Percentiles rank a stretch among this genome's conserved stretches.
Evolutionary conservation across 2,329 filamentous ascomycete genomes (phyloP).

Genomic region (Septoria linicola): DNA sequence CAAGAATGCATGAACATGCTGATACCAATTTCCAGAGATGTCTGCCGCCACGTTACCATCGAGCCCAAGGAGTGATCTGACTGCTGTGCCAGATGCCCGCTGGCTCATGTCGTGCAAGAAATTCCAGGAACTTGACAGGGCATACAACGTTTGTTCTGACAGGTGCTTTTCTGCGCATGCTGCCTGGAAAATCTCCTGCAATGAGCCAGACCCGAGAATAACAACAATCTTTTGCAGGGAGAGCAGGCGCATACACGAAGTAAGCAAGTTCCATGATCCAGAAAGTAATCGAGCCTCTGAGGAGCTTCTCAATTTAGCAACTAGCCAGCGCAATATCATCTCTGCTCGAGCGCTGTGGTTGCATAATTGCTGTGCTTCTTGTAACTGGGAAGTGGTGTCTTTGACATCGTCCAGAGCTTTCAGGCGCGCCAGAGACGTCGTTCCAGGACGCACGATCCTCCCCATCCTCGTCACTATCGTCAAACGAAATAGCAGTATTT

Average conservation of each 20-base stretch:
- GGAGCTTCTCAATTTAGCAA: conserved; percentile 57
- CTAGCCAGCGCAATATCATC: conserved; percentile 66
- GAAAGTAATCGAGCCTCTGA: conserved; percentile 45
- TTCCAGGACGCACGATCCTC: conserved; percentile 15
- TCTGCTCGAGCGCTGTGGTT: conserved; percentile 44
- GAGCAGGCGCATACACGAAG: conserved; percentile 62
- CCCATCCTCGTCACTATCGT: conserved; percentile 15
- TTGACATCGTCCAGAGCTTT: conserved; percentile 40
- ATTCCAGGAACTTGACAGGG: conserved; percentile 18
- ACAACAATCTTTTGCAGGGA: conserved; percentile 68
- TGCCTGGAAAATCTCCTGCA: conserved; percentile 65
- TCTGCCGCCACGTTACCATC: conserved; percentile 24
- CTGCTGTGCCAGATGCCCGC: conserved; percentile 23
- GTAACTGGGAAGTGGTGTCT: conserved; percentile 29
- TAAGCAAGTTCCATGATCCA: conserved; percentile 60
- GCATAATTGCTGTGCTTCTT: conserved; percentile 33
- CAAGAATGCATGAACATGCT: conserved; percentile 13
- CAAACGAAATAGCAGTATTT: background rate
- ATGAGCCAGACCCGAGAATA: conserved; percentile 67
- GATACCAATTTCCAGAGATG: conserved; percentile 32
- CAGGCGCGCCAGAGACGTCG: conserved; percentile 42
- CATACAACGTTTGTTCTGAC: conserved; percentile 4
- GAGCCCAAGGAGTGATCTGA: conserved; percentile 29
- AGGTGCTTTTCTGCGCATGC: conserved; percentile 39
- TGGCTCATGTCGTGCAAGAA: conserved; percentile 25